Base-by-base conservation (phyloP, 139 green algal genomes). In the Coelastrella sp. region DNA sequence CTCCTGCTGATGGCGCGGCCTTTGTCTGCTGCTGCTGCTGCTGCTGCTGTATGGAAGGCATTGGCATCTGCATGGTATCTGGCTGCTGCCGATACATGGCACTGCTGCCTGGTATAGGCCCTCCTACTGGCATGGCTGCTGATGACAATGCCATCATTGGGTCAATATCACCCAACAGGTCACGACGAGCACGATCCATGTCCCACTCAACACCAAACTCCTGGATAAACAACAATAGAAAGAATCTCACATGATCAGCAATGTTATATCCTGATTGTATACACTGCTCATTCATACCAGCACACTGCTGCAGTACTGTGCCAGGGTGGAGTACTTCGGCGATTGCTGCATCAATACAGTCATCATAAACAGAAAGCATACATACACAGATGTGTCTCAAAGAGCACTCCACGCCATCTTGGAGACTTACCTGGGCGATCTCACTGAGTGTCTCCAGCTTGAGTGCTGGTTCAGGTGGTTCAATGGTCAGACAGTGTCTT, bases 121-220 rank as follows among this genome's bases (percentile, higher is more conserved):
- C 38, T 5, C 64, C n/a, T 17, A 38, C 30, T 59, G 69, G 38
- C 17, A 19, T 19, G 19, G 38, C 48, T 84, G 57, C 59, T 73
- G 57, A 41, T 21, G 11, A 9, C 67, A 34, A 21, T 5, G 34
- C 35, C 67, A n/a, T 43, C 48, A 21, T 67, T 43, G 48, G 2
- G 72, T 53, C 45, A 48, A 9, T 27, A 25, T 74, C 45, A 34
- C 79, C 76, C 43, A 93, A 81, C 85, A 93, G 88, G 40, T 92
- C 89, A 41, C 51, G 48, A 1, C 77, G 84, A 2, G 90, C 85
- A 2, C 35, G 37, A n/a, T 89, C 84, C 40, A 71, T 51, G 57
- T 93, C 91, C 84, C 90, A 94, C 21, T 90, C 84, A 40, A 92
- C 90, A 17, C 69, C 63, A 66, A 88, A 77, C 81, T 93, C 90